phyloP scores from a whole-genome alignment of 176 grass and related monocot genomes.

The Cenchrus purpureus region DNA sequence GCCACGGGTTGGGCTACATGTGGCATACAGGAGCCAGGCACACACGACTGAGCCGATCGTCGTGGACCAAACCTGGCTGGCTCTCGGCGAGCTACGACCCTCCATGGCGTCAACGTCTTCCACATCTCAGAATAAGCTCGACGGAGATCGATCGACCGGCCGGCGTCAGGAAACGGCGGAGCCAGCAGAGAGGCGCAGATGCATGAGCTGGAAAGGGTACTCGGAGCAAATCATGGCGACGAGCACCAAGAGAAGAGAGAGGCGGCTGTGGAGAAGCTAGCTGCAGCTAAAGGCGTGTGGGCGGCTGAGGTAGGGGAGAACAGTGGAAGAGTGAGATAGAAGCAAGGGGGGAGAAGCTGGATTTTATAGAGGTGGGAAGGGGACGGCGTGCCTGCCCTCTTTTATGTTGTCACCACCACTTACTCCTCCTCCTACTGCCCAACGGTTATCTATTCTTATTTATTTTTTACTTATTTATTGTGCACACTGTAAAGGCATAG shows the following conservation, averaged over 20 bases:
- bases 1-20: slow-evolving; percentile 80
- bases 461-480: slow-evolving; percentile 12
- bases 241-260: not conserved
- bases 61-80: slow-evolving; percentile 1
- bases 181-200: not conserved
- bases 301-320: slow-evolving; percentile 37
- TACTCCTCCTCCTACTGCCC: slow-evolving; percentile 17
- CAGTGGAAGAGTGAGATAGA: slow-evolving; percentile 52
- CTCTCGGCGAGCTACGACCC: not conserved
- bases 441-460: slow-evolving; percentile 33
- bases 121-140: not conserved
- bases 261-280: slow-evolving; percentile 20
- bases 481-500: slow-evolving; percentile 37
- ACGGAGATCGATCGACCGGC: not conserved
- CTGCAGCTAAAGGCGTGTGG: not conserved
- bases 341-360: slow-evolving; percentile 52
- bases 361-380: slow-evolving; percentile 66
- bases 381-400: slow-evolving; percentile 37
- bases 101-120: not conserved
- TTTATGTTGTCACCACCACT: slow-evolving; percentile 27
- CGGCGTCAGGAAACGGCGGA: not conserved
- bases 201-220: not conserved
- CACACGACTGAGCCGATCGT: slow-evolving; percentile 34
- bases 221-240: not conserved
- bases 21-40: slow-evolving; percentile 99